These are phyloP conservation scores for Mortierella hygrophila DNA, from an alignment of 192 early-diverging fungal genomes.

Conservation along the genomic window DNA sequence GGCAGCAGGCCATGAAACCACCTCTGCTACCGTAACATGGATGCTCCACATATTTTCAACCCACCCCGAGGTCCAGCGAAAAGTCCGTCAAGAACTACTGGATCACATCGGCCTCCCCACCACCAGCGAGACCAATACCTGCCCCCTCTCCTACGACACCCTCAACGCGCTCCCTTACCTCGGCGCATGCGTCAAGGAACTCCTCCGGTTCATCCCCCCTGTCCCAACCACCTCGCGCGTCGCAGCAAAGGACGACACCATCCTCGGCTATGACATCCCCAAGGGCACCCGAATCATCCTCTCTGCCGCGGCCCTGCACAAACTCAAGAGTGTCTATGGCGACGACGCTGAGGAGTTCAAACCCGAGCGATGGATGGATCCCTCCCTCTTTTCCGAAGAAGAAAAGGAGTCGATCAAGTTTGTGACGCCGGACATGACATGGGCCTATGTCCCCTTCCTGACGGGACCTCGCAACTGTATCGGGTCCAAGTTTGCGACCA, in stretches of 20 bases:
- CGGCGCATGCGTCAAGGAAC: conserved; percentile 65
- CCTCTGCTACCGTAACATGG: conserved; percentile 61
- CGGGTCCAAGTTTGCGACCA: conserved; percentile 67
- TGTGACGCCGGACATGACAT: conserved; percentile 36
- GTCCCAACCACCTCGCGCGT: conserved; percentile 64
- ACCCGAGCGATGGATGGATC: conserved; percentile 69
- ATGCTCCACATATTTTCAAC: conserved; percentile 63
- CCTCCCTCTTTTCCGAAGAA: conserved; percentile 4
- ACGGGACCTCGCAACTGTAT: conserved; percentile 69
- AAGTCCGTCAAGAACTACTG: conserved; percentile 62
- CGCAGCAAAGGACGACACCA: conserved; percentile 40
- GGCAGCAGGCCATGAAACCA: conserved; percentile 72
- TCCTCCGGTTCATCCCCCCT: conserved; percentile 63
- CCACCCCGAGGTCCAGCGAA: conserved; percentile 57
- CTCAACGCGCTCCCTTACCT: conserved; percentile 63
- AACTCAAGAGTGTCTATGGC: conserved; percentile 59
- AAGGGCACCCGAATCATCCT: conserved; percentile 60
- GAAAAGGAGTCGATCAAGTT: conserved; percentile 15
- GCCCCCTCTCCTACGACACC: conserved; percentile 57
- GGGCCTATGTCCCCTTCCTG: conserved; percentile 60
- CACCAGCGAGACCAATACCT: conserved; percentile 14
- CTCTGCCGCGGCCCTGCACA: conserved; percentile 54
- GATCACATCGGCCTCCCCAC: conserved; percentile 38
- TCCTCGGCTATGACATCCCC: conserved; percentile 61
- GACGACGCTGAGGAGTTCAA: conserved; percentile 64